Evolutionary conservation across 78 protist species (phyloP).

Genomic region (Guillardia theta): DNA sequence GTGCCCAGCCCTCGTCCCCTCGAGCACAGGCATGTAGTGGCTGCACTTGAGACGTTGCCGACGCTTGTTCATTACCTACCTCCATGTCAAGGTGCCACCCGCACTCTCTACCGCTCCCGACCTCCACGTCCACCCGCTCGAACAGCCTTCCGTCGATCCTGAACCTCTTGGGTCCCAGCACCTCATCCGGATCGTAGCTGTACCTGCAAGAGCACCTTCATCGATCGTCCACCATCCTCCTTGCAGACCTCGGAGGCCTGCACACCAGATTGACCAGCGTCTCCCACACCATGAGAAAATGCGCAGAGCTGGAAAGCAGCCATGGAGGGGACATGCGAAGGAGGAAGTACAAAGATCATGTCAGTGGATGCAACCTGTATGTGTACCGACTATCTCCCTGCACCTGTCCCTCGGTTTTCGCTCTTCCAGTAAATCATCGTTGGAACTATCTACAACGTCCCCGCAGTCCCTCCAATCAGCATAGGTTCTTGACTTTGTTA

Average conservation of each 20-base stretch:
- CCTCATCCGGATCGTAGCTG: neutral
- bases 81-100: neutral
- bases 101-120: neutral
- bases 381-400: no score
- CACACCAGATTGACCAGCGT: slow-evolving; percentile 31
- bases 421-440: no score
- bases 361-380: no score
- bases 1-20: neutral
- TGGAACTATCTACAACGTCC: no score
- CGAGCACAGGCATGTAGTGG: neutral
- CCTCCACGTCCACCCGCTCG: slow-evolving; percentile 11
- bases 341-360: no score
- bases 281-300: slow-evolving; percentile 43
- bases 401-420: no score
- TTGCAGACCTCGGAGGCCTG: neutral
- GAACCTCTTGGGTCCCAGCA: slow-evolving; percentile 15
- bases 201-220: neutral
- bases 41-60: neutral
- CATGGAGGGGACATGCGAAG: no score
- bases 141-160: slow-evolving; percentile 9
- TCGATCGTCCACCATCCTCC: neutral
- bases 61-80: neutral
- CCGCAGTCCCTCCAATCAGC: no score
- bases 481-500: no score
- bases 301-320: no score